A percentile compares a stretch with the other conserved stretches of the same genome.
Evolutionary conservation across 495 filamentous ascomycete genomes (phyloP).

Genomic region (Lasiosphaeris hirsuta): DNA sequence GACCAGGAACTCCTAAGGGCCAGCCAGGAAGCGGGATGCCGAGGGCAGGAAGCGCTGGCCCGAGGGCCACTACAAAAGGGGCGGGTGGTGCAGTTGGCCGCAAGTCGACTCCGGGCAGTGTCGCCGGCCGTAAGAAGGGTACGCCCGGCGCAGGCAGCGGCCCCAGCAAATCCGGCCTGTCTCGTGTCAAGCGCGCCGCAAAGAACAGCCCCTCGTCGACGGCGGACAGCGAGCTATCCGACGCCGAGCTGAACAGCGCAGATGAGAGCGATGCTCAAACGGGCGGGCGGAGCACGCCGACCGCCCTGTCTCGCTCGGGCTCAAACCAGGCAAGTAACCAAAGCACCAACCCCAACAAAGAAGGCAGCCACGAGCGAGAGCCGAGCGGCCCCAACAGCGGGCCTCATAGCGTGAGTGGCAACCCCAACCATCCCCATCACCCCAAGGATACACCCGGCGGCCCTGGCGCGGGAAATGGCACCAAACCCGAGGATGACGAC

Average conservation of each 20-base stretch:
- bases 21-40: constrained; percentile 53
- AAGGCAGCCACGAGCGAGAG: constrained; percentile 12
- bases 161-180: constrained; percentile 45
- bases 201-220: constrained; percentile 59
- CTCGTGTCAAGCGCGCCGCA: constrained; percentile 50
- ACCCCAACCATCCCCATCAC: constrained; percentile 7
- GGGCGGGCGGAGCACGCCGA: constrained; percentile 35
- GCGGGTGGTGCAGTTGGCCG: constrained; percentile 31
- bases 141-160: constrained; percentile 45
- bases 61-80: constrained; percentile 55
- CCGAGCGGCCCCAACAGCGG: background rate
- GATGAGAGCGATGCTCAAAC: constrained; percentile 46
- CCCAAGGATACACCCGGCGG: background rate
- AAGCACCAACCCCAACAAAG: constrained; percentile 10
- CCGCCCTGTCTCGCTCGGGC: constrained; percentile 16
- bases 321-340: constrained; percentile 19
- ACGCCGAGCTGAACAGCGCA: constrained; percentile 59
- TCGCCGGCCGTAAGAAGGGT: constrained; percentile 47
- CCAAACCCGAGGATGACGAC: constrained; percentile 9
- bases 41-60: constrained; percentile 70
- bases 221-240: constrained; percentile 61
- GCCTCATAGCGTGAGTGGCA: background rate
- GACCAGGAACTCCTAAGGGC: constrained; percentile 82
- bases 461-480: constrained; percentile 3
- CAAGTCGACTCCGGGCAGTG: constrained; percentile 61